Base-by-base conservation (phyloP, 495 filamentous ascomycete genomes). In the Trichocladium antarcticum region DNA sequence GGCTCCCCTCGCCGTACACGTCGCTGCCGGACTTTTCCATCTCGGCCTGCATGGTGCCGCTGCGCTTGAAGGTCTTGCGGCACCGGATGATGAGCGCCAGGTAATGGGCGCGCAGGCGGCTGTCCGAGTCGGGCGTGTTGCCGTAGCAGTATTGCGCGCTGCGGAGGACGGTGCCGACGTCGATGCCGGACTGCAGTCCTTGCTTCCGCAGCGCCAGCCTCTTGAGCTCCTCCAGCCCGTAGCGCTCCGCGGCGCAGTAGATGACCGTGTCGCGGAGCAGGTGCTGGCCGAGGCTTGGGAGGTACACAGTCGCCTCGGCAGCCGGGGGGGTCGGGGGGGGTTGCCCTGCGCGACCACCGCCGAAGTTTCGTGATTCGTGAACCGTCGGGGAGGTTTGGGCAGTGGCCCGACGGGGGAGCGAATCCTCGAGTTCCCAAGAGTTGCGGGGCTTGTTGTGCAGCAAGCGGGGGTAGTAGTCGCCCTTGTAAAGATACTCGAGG, bases 31-130 rank as follows among this genome's bases (percentile, higher is more conserved):
- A 58, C 65, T 79, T 80, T 70, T 93, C 85, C 89, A 96, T 95
- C 76, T 96, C 89, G 73, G 84, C 81, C 78, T 94, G 87, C 88
- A 96, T 90, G 59, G 87, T 94, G 65, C 87, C 89, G 71, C 88
- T 94, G 66, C 80, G 79, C 81, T 93, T 94, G 74, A 95, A 95
- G 56, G 84, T 89, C 75, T 85, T 84, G 65, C 89, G 85, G 71
- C 82, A 85, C 67, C 87, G 79, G 74, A 95, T 93, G 65, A 95
- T 92, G 67, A 94, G 80, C 60, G 87, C 85, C 62, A 95, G 78
- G 74, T 92, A 95, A 69, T 92, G 86, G 71, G 89, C 87, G 72
- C 89, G 89, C 55, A 96, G 81, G 58, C 80, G 78, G 57, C 80
- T 86, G 71, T 96, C 89, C 47, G 80, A 82, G 72, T 94, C 85